A percentile compares a stretch with the other conserved stretches of the same genome.
Evolutionary conservation across 441 rosid species (phyloP).

Genomic region (Daphne laureola): DNA sequence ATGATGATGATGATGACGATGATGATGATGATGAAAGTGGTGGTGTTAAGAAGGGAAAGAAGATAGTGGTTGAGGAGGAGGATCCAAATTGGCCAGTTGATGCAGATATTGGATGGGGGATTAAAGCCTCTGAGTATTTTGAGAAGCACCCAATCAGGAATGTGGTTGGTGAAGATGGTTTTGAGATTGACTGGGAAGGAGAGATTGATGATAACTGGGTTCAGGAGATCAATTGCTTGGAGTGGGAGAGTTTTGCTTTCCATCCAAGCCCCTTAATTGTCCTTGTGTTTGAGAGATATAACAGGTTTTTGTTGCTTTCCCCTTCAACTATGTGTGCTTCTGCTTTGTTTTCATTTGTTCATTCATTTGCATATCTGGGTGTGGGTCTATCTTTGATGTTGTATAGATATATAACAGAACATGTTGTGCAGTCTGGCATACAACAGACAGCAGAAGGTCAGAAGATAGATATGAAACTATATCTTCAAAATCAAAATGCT

Average conservation of each 20-base stretch:
- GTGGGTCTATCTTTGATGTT: no score
- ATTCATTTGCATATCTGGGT: no score
- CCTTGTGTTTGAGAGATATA: slow-evolving; percentile 77
- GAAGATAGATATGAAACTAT: no score
- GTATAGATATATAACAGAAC: no score
- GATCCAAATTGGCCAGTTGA: slow-evolving; percentile 77
- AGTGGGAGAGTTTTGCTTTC: slow-evolving; percentile 87
- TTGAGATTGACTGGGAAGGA: slow-evolving; percentile 83
- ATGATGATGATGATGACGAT: slow-evolving; percentile 17
- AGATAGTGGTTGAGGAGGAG: slow-evolving; percentile 78
- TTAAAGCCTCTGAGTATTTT: slow-evolving; percentile 81
- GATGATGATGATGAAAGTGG: slow-evolving; percentile 8
- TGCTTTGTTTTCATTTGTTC: neutral
- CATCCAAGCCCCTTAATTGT: slow-evolving; percentile 81
- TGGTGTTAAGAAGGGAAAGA: slow-evolving; percentile 18
- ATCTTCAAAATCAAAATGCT: no score
- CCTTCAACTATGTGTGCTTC: neutral
- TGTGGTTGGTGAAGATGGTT: slow-evolving; percentile 77
- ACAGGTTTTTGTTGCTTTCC: slow-evolving; percentile 29
- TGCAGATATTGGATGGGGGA: slow-evolving; percentile 92
- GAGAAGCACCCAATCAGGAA: slow-evolving; percentile 73
- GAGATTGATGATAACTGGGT: slow-evolving; percentile 85
- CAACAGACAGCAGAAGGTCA: no score
- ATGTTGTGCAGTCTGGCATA: no score
- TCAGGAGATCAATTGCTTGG: slow-evolving; percentile 76